Base-by-base conservation (phyloP, 1,284 basidiomycete genomes). In the Grifola frondosa region DNA sequence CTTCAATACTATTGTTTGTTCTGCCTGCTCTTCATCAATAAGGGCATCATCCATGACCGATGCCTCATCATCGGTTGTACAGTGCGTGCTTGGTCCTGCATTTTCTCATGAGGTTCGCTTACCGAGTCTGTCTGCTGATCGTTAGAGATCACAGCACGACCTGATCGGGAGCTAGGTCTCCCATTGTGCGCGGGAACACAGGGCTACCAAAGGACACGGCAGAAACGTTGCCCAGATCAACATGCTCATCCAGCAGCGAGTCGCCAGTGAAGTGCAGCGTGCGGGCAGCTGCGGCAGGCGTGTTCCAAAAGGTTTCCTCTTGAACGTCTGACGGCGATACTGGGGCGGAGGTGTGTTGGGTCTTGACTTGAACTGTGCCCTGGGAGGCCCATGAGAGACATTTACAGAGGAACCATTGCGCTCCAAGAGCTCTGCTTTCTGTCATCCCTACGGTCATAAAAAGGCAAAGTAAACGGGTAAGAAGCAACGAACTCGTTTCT, bases 281-380 rank as follows among this genome's bases (percentile, higher is more conserved):
- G 29, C 79, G 77, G 10, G 71, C 74, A 3, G 76, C 66, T 3
- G 74, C 68, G 12, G 70, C 74, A 3, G 81, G 77, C 0, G 81
- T 79, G 28, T 68, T 74, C 80, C 80, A 82, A 58, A 82, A 81
- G 28, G 69, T 67, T 15, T 78, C 74, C 56, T 83, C 81, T 22
- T 66, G 66, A 6, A 51, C 50, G 37, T 70, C 61, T 51, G 57
- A 44, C 40, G 59, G 24, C 6, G 52, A 45, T 7, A 56, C 11
- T 48, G 57, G 10, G 59, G 58, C 0, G 58, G 38, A 17, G 40
- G 54, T 20, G 57, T 40, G 32, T 54, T 51, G 4, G 57, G 44
- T 24, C 37, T 50, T 37, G 42, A 40, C 34, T 39, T 20, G 33
- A 42, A 29, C 5, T 34, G 32, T 5, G 42, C 15, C 17, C 26